A percentile compares a stretch with the other conserved stretches of the same genome.
These are phyloP conservation scores for Pterulicium gracile DNA, from an alignment of 1,284 basidiomycete species.

Conservation along the genomic window DNA sequence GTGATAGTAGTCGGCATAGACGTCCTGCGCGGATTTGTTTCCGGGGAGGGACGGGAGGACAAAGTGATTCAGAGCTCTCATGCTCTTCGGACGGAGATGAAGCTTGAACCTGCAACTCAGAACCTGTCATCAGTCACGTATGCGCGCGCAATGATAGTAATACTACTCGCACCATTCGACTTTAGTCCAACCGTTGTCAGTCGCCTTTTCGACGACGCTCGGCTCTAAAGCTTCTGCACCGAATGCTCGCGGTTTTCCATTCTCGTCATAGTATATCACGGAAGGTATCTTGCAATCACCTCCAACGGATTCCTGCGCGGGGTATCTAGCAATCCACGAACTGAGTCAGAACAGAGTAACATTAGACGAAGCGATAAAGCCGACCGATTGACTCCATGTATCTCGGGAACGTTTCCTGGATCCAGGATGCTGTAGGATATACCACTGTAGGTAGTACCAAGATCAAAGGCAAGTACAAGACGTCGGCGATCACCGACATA, in stretches of 20 bases:
- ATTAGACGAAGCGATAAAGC: no score
- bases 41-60: slow-evolving; percentile 24
- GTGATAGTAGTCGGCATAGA: slow-evolving; percentile 29
- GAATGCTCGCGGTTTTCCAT: slow-evolving; percentile 18
- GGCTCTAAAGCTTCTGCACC: slow-evolving; percentile 23
- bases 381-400: not conserved
- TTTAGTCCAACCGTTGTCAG: slow-evolving; percentile 18
- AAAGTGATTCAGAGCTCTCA: slow-evolving; percentile 12
- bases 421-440: slow-evolving; percentile 21
- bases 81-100: slow-evolving; percentile 9
- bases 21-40: slow-evolving; percentile 21
- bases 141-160: not conserved
- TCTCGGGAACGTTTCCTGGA: not conserved
- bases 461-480: slow-evolving; percentile 34
- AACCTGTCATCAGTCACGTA: no score
- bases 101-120: slow-evolving; percentile 11
- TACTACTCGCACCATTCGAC: slow-evolving; percentile 19
- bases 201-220: slow-evolving; percentile 16
- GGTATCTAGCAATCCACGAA: slow-evolving; percentile 18
- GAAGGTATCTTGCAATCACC: slow-evolving; percentile 25
- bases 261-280: slow-evolving; percentile 22
- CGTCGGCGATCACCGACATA: slow-evolving; percentile 23
- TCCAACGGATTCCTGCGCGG: slow-evolving; percentile 20
- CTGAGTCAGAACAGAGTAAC: no score
- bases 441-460: slow-evolving; percentile 37